phyloP scores from a whole-genome alignment of 2,329 filamentous ascomycete genomes.

The Fusarium sp. region DNA sequence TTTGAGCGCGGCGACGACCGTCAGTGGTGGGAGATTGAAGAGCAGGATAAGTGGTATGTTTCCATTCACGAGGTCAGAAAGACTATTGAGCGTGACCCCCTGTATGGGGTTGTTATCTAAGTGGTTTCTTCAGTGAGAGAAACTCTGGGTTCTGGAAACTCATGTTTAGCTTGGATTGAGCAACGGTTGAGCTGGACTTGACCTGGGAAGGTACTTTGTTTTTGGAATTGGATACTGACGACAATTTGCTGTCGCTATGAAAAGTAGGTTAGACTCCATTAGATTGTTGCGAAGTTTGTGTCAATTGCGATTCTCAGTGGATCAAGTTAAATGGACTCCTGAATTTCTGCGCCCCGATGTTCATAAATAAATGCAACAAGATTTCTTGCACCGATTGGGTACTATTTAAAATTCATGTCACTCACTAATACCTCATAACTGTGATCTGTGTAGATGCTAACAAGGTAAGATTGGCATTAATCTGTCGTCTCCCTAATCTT shows the following conservation, averaged over 20 bases:
- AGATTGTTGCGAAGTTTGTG: no score
- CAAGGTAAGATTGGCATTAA: no score
- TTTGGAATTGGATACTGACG: background rate
- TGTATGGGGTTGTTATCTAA: background rate
- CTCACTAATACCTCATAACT: no score
- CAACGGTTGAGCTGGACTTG: background rate
- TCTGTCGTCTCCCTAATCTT: no score
- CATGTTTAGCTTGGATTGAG: background rate
- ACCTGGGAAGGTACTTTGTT: background rate
- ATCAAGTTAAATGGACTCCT: no score
- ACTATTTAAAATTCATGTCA: no score
- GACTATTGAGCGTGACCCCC: background rate
- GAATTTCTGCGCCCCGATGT: background rate
- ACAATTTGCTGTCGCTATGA: no score
- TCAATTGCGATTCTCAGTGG: no score
- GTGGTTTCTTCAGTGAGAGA: no score
- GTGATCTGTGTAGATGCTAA: no score
- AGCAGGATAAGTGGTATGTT: constrained; percentile 7
- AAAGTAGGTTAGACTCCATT: no score
- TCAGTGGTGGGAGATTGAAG: constrained; percentile 9
- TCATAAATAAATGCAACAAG: background rate
- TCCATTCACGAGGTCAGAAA: background rate
- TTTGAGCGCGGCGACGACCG: background rate
- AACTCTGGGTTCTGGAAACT: background rate
- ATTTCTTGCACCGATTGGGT: fast-evolving